A percentile compares a stretch with the other conserved stretches of the same genome.
phyloP scores from a whole-genome alignment of 2,329 filamentous ascomycete genomes.

The Talaromyces pinophilus region DNA sequence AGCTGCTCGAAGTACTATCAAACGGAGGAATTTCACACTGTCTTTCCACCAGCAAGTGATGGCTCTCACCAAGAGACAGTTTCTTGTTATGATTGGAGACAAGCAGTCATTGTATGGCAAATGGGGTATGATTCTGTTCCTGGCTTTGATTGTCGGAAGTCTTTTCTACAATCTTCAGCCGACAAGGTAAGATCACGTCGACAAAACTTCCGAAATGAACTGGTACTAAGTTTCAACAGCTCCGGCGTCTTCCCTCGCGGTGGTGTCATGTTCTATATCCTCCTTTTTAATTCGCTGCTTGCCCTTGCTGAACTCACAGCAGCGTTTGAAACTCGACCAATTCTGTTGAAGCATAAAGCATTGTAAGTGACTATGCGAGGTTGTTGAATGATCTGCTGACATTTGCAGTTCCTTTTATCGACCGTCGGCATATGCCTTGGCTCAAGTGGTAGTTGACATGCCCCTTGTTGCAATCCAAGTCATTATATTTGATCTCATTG shows the following conservation, averaged over 20 bases:
- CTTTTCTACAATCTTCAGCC: conserved; percentile 58
- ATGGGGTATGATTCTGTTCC: conserved; percentile 52
- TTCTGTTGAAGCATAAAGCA: conserved; percentile 69
- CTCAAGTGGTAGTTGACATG: conserved; percentile 59
- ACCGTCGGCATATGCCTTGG: conserved; percentile 60
- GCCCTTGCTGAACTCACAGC: conserved; percentile 63
- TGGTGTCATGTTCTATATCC: conserved; percentile 62
- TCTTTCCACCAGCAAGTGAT: conserved; percentile 33
- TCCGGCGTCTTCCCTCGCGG: conserved; percentile 61
- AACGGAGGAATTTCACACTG: conserved; percentile 57
- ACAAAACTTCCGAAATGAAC: neutral
- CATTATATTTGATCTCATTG: conserved; percentile 59
- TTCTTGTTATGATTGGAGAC: conserved; percentile 58
- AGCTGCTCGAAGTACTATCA: conserved; percentile 39
- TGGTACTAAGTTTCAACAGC: conserved; percentile 29
- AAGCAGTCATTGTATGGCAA: conserved; percentile 53
- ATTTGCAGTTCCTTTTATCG: conserved; percentile 60
- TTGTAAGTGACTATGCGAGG: conserved; percentile 46
- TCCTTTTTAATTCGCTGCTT: conserved; percentile 64
- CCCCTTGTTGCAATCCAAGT: conserved; percentile 61
- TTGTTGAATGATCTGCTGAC: conserved; percentile 4
- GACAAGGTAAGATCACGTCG: conserved; percentile 41
- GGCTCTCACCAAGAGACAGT: conserved; percentile 57
- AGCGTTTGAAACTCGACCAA: conserved; percentile 63
- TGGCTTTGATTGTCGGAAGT: conserved; percentile 50